A percentile compares a stretch with the other conserved stretches of the same genome.
Conservation (phyloP, 371 early-diverging fungal genomes). For the Rhizopus delemar region DNA sequence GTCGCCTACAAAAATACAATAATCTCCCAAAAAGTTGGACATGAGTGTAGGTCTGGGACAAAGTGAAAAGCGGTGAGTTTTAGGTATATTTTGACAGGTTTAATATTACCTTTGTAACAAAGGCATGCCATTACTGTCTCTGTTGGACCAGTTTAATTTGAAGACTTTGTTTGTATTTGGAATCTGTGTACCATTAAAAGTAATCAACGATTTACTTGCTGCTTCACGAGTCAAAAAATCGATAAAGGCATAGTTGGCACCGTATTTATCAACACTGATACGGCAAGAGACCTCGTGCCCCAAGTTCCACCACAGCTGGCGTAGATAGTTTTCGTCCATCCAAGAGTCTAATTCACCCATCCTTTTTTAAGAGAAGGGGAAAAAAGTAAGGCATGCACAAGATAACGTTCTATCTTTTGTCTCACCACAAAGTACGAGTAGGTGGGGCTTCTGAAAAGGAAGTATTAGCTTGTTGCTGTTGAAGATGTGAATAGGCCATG, state of each 20-base stretch:
- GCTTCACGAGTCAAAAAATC: constrained; percentile 58
- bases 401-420: not conserved
- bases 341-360: constrained; percentile 80
- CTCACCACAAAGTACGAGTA: constrained; percentile 15
- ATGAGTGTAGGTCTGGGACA: not conserved
- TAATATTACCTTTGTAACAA: constrained; percentile 4
- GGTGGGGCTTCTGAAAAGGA: constrained; percentile 5
- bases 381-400: not conserved
- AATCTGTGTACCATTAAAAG: constrained; percentile 71
- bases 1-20: constrained; percentile 81
- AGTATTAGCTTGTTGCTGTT: constrained; percentile 5
- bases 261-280: constrained; percentile 25
- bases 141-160: constrained; percentile 87
- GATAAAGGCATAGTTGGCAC: constrained; percentile 66
- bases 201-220: constrained; percentile 63
- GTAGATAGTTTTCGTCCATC: constrained; percentile 78
- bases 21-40: constrained; percentile 49
- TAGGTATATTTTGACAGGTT: not conserved
- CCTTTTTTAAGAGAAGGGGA: constrained; percentile 28
- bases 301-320: constrained; percentile 62
- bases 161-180: constrained; percentile 76
- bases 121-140: constrained; percentile 48
- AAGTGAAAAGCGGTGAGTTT: not conserved
- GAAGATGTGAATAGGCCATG: not conserved
- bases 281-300: constrained; percentile 59